Conservation (phyloP, 805 yeast genomes). For the Candida incommunis region DNA sequence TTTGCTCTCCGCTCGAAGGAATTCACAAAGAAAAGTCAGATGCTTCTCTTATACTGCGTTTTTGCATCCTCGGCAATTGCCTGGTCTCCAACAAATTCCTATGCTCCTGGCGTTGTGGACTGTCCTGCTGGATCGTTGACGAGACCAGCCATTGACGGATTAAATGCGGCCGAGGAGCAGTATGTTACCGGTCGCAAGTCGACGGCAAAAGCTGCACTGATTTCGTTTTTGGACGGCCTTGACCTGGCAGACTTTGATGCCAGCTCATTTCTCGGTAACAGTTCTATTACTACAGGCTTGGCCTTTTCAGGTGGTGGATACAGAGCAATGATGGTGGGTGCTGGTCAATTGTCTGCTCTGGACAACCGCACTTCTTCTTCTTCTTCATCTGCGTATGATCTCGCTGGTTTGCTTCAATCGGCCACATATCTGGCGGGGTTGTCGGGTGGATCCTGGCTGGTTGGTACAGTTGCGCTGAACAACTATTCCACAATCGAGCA, state of each 20-base stretch:
- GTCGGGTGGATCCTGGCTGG: conserved; percentile 64
- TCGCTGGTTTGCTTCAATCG: conserved; percentile 42
- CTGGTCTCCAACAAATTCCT: background rate
- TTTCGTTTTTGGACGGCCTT: conserved; percentile 30
- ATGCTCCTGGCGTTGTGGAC: background rate
- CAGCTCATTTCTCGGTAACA: conserved; percentile 13
- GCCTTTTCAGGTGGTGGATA: conserved; percentile 85
- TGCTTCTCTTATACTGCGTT: background rate
- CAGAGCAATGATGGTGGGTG: conserved; percentile 46
- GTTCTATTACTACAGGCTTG: conserved; percentile 19
- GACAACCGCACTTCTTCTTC: conserved; percentile 32
- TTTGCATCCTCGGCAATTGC: background rate
- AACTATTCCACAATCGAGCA: conserved; percentile 25
- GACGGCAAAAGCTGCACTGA: conserved; percentile 17
- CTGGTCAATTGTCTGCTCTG: conserved; percentile 38
- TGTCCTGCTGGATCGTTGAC: background rate
- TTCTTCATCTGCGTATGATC: conserved; percentile 18
- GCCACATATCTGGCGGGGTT: conserved; percentile 46
- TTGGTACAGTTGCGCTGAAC: conserved; percentile 32
- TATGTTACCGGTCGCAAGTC: background rate
- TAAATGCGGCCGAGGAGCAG: conserved; percentile 21
- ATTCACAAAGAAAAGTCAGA: no score
- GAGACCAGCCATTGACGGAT: background rate
- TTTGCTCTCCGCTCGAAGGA: no score
- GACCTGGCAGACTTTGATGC: conserved; percentile 36